phyloP scores from a whole-genome alignment of 2,329 filamentous ascomycete genomes.

The Sporothrix euskadiensis region DNA sequence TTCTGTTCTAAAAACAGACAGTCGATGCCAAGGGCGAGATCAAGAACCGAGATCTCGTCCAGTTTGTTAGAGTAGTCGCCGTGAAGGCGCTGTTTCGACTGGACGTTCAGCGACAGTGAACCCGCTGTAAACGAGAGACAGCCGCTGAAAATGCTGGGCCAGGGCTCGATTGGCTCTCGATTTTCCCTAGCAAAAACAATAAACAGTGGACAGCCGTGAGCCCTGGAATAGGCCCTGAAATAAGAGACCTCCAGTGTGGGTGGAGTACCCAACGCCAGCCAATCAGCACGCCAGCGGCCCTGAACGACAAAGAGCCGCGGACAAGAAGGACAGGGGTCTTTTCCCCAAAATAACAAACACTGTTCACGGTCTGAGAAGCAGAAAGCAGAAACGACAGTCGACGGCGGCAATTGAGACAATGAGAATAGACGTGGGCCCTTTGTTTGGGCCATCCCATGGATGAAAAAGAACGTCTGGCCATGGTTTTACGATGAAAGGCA shows the following conservation, averaged over 20 bases:
- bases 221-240: background rate
- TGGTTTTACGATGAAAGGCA: background rate
- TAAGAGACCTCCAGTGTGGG: conserved; percentile 5
- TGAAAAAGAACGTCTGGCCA: conserved; percentile 11
- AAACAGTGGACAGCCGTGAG: background rate
- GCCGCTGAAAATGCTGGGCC: background rate
- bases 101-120: background rate
- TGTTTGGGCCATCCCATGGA: conserved; percentile 18
- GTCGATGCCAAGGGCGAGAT: background rate
- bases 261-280: background rate
- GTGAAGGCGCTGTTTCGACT: background rate
- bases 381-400: background rate
- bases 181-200: background rate
- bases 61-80: background rate
- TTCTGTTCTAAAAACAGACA: background rate
- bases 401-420: conserved; percentile 24
- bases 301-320: conserved; percentile 10
- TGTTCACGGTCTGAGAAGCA: background rate
- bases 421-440: background rate
- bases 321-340: background rate
- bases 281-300: background rate
- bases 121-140: background rate
- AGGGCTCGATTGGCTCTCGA: conserved; percentile 4
- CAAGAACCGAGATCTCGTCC: background rate
- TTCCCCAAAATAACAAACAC: background rate